These are phyloP conservation scores for Westerdykella ornata DNA, from an alignment of 2,329 filamentous ascomycete species.

Conservation along the genomic window DNA sequence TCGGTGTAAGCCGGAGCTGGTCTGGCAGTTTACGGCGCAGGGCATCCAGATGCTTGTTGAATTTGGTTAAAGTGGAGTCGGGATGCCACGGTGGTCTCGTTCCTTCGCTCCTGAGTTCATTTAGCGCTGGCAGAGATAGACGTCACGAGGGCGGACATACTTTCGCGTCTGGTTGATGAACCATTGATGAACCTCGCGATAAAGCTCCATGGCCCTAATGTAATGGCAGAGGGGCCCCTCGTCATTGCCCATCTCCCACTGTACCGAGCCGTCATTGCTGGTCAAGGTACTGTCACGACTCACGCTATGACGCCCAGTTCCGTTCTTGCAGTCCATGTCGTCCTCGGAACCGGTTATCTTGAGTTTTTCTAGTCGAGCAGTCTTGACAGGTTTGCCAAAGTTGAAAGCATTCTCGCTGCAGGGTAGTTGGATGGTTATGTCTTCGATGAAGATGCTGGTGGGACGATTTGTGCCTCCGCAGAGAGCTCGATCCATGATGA, in stretches of 20 bases:
- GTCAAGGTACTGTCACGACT: neutral
- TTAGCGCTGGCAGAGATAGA: neutral
- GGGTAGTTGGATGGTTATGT: constrained; percentile 60
- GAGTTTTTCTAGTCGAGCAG: constrained; percentile 38
- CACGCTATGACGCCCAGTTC: neutral
- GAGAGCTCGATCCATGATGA: constrained; percentile 64
- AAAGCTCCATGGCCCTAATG: constrained; percentile 50
- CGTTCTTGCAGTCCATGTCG: neutral
- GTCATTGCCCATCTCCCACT: constrained; percentile 48
- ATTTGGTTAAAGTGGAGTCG: constrained; percentile 48
- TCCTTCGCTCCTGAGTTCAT: constrained; percentile 35
- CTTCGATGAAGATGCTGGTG: constrained; percentile 53
- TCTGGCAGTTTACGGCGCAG: constrained; percentile 52
- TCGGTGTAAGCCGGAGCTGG: constrained; percentile 52
- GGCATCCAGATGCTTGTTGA: constrained; percentile 47
- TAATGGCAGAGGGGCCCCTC: constrained; percentile 47
- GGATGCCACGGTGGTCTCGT: constrained; percentile 57
- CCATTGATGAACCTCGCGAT: constrained; percentile 52
- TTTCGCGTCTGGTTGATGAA: constrained; percentile 53
- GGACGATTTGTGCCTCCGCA: constrained; percentile 58
- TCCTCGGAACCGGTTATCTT: neutral
- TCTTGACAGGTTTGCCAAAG: constrained; percentile 53
- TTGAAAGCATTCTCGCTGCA: constrained; percentile 61
- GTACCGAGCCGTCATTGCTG: constrained; percentile 35
- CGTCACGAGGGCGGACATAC: constrained; percentile 28